Evolutionary conservation across 495 filamentous ascomycete genomes (phyloP).

Genomic region (Articulospora tetracladia): DNA sequence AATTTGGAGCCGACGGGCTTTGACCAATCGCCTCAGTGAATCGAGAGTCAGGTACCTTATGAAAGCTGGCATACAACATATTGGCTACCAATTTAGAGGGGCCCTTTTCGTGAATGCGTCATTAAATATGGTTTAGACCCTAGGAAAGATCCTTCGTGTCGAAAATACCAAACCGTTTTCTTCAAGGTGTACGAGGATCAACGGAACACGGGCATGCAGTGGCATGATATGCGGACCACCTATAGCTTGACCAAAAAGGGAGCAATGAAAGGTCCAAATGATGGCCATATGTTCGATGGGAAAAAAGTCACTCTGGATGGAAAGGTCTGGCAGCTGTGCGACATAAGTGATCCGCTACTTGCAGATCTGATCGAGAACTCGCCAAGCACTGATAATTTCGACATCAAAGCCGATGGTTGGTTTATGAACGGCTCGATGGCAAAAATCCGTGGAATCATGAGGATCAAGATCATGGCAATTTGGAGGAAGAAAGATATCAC

Average conservation of each 20-base stretch:
- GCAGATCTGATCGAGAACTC: conserved; percentile 45
- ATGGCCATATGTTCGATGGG: conserved; percentile 82
- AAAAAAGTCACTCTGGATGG: conserved; percentile 62
- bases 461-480: conserved; percentile 65
- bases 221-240: conserved; percentile 7
- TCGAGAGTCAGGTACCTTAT: conserved; percentile 39
- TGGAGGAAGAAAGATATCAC: conserved; percentile 37
- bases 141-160: conserved; percentile 65
- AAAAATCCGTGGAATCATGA: conserved; percentile 83
- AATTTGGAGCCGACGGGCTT: conserved; percentile 78
- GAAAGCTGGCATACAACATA: conserved; percentile 65
- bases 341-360: conserved; percentile 78
- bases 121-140: conserved; percentile 85
- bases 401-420: conserved; percentile 71
- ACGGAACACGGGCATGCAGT: conserved; percentile 13
- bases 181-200: conserved; percentile 53
- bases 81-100: conserved; percentile 87
- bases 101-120: conserved; percentile 86
- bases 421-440: conserved; percentile 71
- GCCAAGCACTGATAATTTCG: conserved; percentile 43
- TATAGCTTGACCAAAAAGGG: neutral
- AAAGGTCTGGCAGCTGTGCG: conserved; percentile 89
- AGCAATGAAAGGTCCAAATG: neutral
- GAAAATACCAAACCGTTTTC: conserved; percentile 81
- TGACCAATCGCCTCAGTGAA: conserved; percentile 63